A percentile compares a stretch with the other conserved stretches of the same genome.
These are phyloP conservation scores for Chamaenerion angustifolium DNA, from an alignment of 345 rosid genomes.

Conservation along the genomic window DNA sequence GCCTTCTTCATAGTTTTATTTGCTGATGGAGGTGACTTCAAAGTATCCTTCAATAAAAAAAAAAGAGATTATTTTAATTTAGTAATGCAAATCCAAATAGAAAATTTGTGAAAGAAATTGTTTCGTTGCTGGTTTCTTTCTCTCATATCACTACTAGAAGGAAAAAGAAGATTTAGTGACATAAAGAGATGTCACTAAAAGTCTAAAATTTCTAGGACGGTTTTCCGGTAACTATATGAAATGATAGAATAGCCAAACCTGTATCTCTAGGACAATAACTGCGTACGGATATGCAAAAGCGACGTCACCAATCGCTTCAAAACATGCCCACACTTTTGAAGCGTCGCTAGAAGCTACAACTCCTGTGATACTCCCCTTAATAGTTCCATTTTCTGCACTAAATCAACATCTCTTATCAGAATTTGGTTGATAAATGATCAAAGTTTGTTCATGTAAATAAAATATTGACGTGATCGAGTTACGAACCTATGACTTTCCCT, in stretches of 20 bases:
- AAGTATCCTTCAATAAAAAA: constrained; percentile 24
- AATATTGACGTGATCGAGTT: neutral
- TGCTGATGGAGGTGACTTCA: constrained; percentile 36
- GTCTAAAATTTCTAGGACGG: too few species aligned
- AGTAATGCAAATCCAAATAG: neutral
- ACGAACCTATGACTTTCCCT: too few species aligned
- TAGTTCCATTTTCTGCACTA: neutral
- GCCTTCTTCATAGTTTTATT: constrained; percentile 36
- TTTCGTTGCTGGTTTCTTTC: too few species aligned
- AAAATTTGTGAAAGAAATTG: neutral
- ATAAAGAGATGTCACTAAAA: too few species aligned
- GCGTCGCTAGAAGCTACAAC: constrained; percentile 9
- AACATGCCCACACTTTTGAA: constrained; percentile 10
- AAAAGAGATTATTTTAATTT: neutral
- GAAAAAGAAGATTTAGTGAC: too few species aligned
- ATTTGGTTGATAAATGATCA: too few species aligned
- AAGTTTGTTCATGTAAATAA: too few species aligned
- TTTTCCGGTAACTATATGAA: too few species aligned
- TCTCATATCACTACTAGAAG: too few species aligned
- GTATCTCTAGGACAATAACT: constrained; percentile 21
- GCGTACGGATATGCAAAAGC: constrained; percentile 23
- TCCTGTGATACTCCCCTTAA: constrained; percentile 3
- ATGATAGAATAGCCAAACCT: constrained; percentile 19
- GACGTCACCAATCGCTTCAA: constrained; percentile 21
- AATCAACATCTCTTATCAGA: too few species aligned